Base-by-base conservation (phyloP, 139 green algal species). In the Chlorella sorokiniana region DNA sequence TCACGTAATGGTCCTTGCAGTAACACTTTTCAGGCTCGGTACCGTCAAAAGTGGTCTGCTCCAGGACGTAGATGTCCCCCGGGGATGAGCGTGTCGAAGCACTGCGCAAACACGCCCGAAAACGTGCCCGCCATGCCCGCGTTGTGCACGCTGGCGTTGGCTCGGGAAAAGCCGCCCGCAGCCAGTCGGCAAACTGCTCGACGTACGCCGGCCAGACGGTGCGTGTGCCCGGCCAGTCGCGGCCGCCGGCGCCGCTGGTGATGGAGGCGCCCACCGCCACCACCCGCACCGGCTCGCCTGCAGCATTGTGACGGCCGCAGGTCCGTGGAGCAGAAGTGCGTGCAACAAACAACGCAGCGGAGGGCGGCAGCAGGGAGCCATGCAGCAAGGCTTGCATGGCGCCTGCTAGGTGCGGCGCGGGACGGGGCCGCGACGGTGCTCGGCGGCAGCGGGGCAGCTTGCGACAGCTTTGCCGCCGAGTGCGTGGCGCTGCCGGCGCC, bases 1-100 rank as follows among this genome's bases (percentile, higher is more conserved):
- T 59, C 20, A 76, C 69, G n/a, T 76, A 76, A 41, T 76, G 69
- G 27, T 59, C 42, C 29, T 76, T 76, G 69, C 69, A 76, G 69
- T 76, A 76, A 27, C 69, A 76, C 22, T 27, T 25, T n/a, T 76
- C 69, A 1, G 69, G 69, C 69, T 76, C 69, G 5, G 69, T 76
- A 25, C 69, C 69, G 41, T 76, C 69, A 59, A 76, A 76, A 10
- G 69, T 76, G 29, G 69, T 76, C 69, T 76, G 69, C 69, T 76
- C 69, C 27, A 76, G 42, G 18, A 76, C 10, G 42, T 76, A 76
- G 41, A 76, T 59, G 41, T 76, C 69, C 0, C 27, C 69, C 23
- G 22, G 69, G 69, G 27, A 76, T 76, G 69, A 76, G 69, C 0
- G 69, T 76, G 42, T 76, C 69, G 27, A 76, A 76, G 69, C 69